Base-by-base conservation (phyloP, 192 early-diverging fungal genomes). In the Chytriomyces sp. region DNA sequence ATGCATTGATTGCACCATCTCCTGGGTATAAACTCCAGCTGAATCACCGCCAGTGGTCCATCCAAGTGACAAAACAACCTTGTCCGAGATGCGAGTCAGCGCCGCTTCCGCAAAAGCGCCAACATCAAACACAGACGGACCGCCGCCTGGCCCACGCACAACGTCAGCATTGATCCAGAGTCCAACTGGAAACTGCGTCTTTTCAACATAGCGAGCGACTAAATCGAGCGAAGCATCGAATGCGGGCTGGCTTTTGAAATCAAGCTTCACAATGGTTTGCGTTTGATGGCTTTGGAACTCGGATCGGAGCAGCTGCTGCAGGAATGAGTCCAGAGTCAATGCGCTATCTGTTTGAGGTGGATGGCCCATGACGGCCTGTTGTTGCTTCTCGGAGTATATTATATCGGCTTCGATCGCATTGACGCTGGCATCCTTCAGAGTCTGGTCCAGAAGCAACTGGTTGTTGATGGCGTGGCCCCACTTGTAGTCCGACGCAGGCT, bases 1-100 rank as follows among this genome's bases (percentile, higher is more conserved):
- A 3, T 46, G 16, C 45, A 67, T 43, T 28, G 35, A 28, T 11
- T 67, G 16, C 66, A 67, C 66, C 66, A 67, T 67, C 28, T 47
- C 66, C 16, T 5, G 10, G 11, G 66, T 20, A 46, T 67, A 67
- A 13, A 24, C 24, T 10, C 66, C 45, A 9, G 13, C 10, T 13
- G 28, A 7, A 47, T 67, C 66, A 67, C 44, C 66, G 5, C 66
- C 66, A 13, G 66, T 67, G 7, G 66, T 67, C 66, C 66, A 67
- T n/a, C 66, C 66, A 13, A 67, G n/a, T 5, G 66, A 67, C 5
- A 67, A 28, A 47, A 67, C 66, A 13, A 67, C 44, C 28, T 67
- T 16, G 16, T 67, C 44, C 24, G 44, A 6, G 2, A 67, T 11
- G 44, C 66, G 44, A 24, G 62, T 64, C 16, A 67, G 45, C 16